Conservation (phyloP, 371 early-diverging fungal genomes). For the Mortierella sp. region DNA sequence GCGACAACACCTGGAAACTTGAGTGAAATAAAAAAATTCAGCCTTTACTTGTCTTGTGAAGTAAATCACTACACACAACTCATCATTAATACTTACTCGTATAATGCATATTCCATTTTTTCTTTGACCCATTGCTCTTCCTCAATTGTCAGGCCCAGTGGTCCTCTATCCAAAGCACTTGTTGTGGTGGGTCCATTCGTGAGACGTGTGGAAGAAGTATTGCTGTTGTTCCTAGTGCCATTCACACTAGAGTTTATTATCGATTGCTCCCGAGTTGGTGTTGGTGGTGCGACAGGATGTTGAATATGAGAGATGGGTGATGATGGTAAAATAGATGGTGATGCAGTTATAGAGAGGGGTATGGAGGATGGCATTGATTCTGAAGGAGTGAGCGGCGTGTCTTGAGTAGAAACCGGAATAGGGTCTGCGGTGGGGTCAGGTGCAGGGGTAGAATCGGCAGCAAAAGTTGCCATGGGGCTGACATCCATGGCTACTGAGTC, state of each 20-base stretch:
- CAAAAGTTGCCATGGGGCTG: background rate
- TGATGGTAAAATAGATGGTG: background rate
- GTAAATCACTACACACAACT: background rate
- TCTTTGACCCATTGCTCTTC: constrained; percentile 52
- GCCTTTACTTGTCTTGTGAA: background rate
- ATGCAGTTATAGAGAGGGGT: background rate
- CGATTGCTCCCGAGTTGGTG: background rate
- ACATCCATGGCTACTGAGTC: constrained; percentile 7
- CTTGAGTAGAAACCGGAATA: background rate
- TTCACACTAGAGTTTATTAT: constrained; percentile 7
- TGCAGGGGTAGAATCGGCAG: constrained; percentile 2
- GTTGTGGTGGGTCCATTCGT: constrained; percentile 3
- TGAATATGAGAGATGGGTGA: background rate
- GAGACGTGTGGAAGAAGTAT: background rate
- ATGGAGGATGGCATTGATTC: background rate
- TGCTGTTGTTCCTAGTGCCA: constrained; percentile 10
- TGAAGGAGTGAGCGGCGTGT: background rate
- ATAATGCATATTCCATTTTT: constrained; percentile 53
- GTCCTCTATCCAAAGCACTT: constrained; percentile 45
- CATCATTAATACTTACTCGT: constrained; percentile 36
- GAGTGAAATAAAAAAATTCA: background rate
- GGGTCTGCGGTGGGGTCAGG: background rate
- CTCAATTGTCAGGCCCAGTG: constrained; percentile 37
- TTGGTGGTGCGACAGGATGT: background rate
- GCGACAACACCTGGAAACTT: constrained; percentile 43